Evolutionary conservation across 169 alveolate genomes (phyloP).

Genomic region (Besnoitia besnoiti): DNA sequence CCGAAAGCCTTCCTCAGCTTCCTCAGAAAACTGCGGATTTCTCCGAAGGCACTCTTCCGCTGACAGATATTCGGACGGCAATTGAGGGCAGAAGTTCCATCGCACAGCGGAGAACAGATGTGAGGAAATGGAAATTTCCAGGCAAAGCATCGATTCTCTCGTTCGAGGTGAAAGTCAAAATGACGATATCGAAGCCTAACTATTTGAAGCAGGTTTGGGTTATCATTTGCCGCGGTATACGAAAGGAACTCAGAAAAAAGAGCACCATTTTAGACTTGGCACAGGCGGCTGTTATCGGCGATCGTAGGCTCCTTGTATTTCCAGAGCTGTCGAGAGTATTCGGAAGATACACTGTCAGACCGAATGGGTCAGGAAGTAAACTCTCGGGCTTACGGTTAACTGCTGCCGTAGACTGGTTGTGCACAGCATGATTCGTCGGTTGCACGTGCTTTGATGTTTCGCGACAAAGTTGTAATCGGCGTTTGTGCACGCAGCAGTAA

Average conservation of each 20-base stretch:
- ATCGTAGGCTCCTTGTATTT: slow-evolving; percentile 41
- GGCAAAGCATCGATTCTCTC: neutral
- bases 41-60: neutral
- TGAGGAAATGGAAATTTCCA: neutral
- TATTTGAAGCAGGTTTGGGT: slow-evolving; percentile 33
- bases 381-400: too few relatives aligned
- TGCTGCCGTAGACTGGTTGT: too few relatives aligned
- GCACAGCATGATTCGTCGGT: too few relatives aligned
- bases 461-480: too few relatives aligned
- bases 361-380: slow-evolving; percentile 49
- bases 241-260: slow-evolving; percentile 41
- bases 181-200: neutral
- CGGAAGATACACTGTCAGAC: slow-evolving; percentile 28
- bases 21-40: neutral
- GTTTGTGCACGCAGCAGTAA: too few relatives aligned
- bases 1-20: neutral
- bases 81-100: neutral
- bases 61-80: neutral
- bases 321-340: neutral
- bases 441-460: too few relatives aligned
- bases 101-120: neutral
- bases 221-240: neutral
- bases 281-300: slow-evolving; percentile 28
- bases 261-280: neutral
- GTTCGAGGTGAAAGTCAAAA: neutral